These are phyloP conservation scores for Sporothrix luriei DNA, from an alignment of 2,329 filamentous ascomycete genomes.

Conservation along the genomic window DNA sequence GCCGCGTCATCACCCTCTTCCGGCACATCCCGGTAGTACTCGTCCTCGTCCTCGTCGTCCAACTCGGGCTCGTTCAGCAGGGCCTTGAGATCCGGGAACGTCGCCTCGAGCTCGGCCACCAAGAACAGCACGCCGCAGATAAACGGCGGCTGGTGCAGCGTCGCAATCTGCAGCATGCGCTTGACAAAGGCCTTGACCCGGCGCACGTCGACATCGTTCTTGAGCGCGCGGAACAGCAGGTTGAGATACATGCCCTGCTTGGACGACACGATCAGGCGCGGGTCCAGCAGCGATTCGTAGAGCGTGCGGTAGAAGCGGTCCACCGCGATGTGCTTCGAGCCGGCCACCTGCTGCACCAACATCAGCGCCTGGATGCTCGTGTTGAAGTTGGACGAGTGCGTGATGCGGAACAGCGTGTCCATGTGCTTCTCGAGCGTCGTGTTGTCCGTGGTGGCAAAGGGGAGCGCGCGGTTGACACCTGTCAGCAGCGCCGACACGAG, in stretches of 20 bases:
- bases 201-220: conserved; percentile 85
- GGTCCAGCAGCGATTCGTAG: conserved; percentile 92
- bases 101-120: conserved; percentile 74
- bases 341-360: conserved; percentile 88
- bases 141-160: conserved; percentile 89
- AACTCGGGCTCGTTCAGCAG: conserved; percentile 81
- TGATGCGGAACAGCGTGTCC: conserved; percentile 91
- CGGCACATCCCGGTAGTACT: conserved; percentile 52
- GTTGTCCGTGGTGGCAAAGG: conserved; percentile 82
- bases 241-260: conserved; percentile 97
- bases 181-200: conserved; percentile 96
- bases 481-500: conserved; percentile 88
- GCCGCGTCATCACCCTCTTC: conserved; percentile 67
- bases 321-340: conserved; percentile 75
- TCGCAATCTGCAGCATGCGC: conserved; percentile 82
- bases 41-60: conserved; percentile 70
- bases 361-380: conserved; percentile 95
- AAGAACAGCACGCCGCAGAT: conserved; percentile 91
- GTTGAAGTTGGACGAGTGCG: conserved; percentile 98
- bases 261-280: conserved; percentile 82
- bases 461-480: conserved; percentile 93
- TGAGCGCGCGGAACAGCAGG: conserved; percentile 82
- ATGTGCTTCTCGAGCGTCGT: conserved; percentile 83
- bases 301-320: conserved; percentile 94
- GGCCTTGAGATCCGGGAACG: conserved; percentile 77